Evolutionary conservation across 108 stramenopile species (phyloP), one percentile per base, ranked within the genome.

Genomic region (Skeletonema menzelii): DNA sequence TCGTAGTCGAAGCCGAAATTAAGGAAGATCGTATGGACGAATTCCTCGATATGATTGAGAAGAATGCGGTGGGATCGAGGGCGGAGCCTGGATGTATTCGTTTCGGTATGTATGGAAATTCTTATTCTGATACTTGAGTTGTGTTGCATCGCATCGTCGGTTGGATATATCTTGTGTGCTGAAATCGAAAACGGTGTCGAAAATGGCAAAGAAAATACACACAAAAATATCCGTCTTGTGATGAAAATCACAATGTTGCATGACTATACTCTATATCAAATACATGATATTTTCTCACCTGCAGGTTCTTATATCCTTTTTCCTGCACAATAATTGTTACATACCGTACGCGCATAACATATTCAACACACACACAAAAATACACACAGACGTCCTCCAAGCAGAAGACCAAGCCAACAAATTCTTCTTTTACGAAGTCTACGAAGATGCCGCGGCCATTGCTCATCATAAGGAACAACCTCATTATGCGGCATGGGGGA

Each of bases 391-490:
- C 78, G 94, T 95, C 0, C 77, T 95, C 56, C 86, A 87, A 59
- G 77, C 79, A 8, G 86, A 90, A 69, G 86, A 87, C 38, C 59
- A 76, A 47, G 75, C 79, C 1, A 91, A 89, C 72, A 85, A 91
- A 76, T 94, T 92, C 74, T 81, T 83, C 66, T 95, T 95, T 77
- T 95, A 95, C 58, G 94, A 95, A 71, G 78, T 95, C 2, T 95
- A 95, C 76, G 75, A 89, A 67, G 72, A 85, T 64, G 61, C 82
- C 0, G 86, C 82, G 11, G 88, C 84, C 20, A 87, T 95, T 67
- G 87, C 88, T 67, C 72, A 82, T 75, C 94, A 95, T 79, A 95
- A 95, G 82, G 69, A 75, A 32, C 89, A 91, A 65, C 72, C 89
- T 27, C 94, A 95, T 63, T 95, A 91, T 70, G 53, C 83, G 19